A percentile compares a stretch with the other conserved stretches of the same genome.
These are phyloP conservation scores for Ogataea salicorniae DNA, from an alignment of 805 yeast species.

Conservation along the genomic window DNA sequence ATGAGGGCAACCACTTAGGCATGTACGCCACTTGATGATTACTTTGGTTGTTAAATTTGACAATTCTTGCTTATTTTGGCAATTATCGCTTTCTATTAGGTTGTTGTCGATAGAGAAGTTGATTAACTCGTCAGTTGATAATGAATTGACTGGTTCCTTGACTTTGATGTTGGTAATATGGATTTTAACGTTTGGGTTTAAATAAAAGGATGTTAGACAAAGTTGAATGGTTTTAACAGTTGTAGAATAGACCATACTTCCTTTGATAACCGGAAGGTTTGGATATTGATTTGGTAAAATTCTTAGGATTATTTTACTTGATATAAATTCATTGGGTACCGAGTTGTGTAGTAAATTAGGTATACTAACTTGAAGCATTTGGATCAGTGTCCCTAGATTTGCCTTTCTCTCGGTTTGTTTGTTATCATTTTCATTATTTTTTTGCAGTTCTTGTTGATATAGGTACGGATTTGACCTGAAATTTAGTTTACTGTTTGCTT, in stretches of 20 bases:
- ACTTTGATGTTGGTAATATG: slow-evolving; percentile 43
- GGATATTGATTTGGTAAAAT: slow-evolving; percentile 53
- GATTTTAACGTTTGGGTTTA: slow-evolving; percentile 46
- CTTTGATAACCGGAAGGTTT: slow-evolving; percentile 51
- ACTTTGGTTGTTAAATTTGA: slow-evolving; percentile 44
- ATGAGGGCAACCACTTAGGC: slow-evolving; percentile 48
- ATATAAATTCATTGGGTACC: slow-evolving; percentile 40
- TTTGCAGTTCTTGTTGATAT: background rate
- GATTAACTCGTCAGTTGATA: slow-evolving; percentile 23
- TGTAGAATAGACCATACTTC: slow-evolving; percentile 50
- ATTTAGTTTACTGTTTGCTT: background rate
- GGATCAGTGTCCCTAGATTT: slow-evolving; percentile 51
- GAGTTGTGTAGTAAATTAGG: slow-evolving; percentile 46
- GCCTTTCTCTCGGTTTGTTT: slow-evolving; percentile 32
- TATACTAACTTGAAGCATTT: slow-evolving; percentile 40
- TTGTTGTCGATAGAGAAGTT: slow-evolving; percentile 22
- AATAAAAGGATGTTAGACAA: slow-evolving; percentile 48
- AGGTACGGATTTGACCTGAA: background rate
- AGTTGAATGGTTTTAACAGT: slow-evolving; percentile 53
- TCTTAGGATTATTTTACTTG: slow-evolving; percentile 44
- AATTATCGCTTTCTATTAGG: slow-evolving; percentile 8
- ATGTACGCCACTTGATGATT: slow-evolving; percentile 53
- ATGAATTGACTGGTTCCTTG: slow-evolving; percentile 25
- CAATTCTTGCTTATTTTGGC: slow-evolving; percentile 13
- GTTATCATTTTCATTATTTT: background rate